Evolutionary conservation across 2,329 filamentous ascomycete genomes (phyloP), one percentile per base, ranked within the genome.

Genomic region (Beauveria medogensis): DNA sequence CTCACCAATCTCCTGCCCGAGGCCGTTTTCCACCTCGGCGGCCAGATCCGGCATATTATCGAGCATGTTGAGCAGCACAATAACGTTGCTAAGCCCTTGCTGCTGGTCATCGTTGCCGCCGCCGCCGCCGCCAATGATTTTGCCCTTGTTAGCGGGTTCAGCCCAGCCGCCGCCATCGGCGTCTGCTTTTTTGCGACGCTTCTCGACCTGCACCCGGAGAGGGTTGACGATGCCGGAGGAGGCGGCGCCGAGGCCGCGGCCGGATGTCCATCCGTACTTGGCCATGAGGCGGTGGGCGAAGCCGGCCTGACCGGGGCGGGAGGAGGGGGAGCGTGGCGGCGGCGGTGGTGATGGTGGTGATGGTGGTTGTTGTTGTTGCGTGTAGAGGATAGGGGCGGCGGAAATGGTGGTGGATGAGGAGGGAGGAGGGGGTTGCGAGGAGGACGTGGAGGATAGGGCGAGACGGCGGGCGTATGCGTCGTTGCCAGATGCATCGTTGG

Each of bases 1-100:
- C 69, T 97, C 91, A 7, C 94, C 94, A 73, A 99, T 97, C 72
- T 97, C 92, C 75, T 97, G 93, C 67, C 93, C 87, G 55, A 99
- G 77, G 0, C 85, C 85, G 16, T 82, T 81, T 62, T 87, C 83
- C 54, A 96, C 84, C 72, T 97, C 93, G n/a, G 79, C 80, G 61
- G 88, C 83, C 50, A 96, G 76, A 70, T 96, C 79, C 2, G 77
- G 82, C 79, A 97, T 86, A 6, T 88, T 90, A 64, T 94, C 86
- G 1, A 97, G 82, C 90, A 97, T 97, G 55, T 90, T 87, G 58
- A 83, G 82, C 20, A 97, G 76, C 51, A 95, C 86, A 55, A 97
- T 83, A 20, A 97, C 93, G 64, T 89, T 84, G 63, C 87, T 91
- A 83, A 93, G 91, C 60, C 80, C 73, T 20, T 89, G 88, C 69